Base-by-base conservation (phyloP, 306 rosid genomes). In the Quercus glauca region DNA sequence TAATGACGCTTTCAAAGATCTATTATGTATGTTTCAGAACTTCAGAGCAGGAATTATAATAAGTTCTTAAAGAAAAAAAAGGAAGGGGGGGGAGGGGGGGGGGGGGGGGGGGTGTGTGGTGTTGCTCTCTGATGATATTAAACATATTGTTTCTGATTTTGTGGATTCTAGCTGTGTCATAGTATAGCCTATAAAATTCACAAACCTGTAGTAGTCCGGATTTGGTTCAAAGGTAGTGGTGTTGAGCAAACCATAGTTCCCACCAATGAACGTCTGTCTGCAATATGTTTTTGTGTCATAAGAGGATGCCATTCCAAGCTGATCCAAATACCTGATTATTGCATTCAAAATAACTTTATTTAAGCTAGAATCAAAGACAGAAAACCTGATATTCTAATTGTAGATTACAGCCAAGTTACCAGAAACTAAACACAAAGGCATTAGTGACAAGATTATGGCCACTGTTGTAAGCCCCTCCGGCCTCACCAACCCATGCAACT, bases 381-480 rank as follows among this genome's bases (percentile, higher is more conserved):
- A 17, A 73, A 76, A 43, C 13, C 19, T 74, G 53, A 29, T 17
- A 20, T 18, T 73, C 20, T 45, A 33, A 57, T 20, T 20, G 8
- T 58, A 1, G 61, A 55, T 59, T 65, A 64, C 13, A 3, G 51
- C 72, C 28, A 20, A 69, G 9, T 83, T 88, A 89, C 87, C 99
- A 96, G 89, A 93, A 93, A 80, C 97, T 96, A 63, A 75, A 89
- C 21, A 91, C 96, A 63, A 93, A 93, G 77, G 99, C 86, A 89
- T 96, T 90, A 2, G 92, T 82, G 80, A 92, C 95, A 69, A 88
- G 96, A 80, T 89, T 90, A 71, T 80, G 91, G 69, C 98, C 99
- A 72, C 99, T 96, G 77, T 90, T 90, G 82, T 88, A 96, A 45
- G 99, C 94, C 57, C 99, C 99, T 82, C 99, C 99, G 5, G 99